Evolutionary conservation across 2,329 filamentous ascomycete genomes (phyloP), one percentile per base, ranked within the genome.

Genomic region (Fusarium sp.): DNA sequence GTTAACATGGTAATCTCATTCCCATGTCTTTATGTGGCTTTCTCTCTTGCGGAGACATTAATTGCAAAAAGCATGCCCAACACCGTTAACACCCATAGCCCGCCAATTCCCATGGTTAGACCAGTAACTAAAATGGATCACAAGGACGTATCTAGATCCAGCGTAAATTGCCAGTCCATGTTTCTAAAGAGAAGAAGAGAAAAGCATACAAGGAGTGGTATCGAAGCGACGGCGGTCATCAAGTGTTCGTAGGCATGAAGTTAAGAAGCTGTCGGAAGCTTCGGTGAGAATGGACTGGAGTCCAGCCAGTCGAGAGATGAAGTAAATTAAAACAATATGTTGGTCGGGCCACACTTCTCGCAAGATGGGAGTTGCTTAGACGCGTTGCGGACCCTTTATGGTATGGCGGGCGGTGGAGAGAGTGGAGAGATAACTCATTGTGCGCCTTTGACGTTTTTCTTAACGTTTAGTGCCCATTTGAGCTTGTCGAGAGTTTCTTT

Each of bases 401-500:
- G 20, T 43, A 50, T 21, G 34, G 32, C n/a, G 30, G 37, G 25
- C 30, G 13, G 32, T 25, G 27, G 28, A 34, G 47, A 46, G 16
- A 34, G 25, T 25, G 27, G 42, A 27, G 20, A 27, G 46, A 20
- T 46, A 46, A 28, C 21, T 51, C 77, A 89, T 77, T 86, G 78
- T 9, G 87, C 86, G 57, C 82, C 86, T 60, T 82, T 83, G 59
- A 90, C 84, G 68, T 87, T 89, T 65, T 87, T 80, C 80, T 92
- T 90, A 54, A 92, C 85, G 55, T 86, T 88, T 69, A 94, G 84
- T 16, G 92, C 90, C 92, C 92, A 94, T 75, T 84, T 88, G 78
- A 94, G 84, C 81, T 93, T 88, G 67, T 89, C 84, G 53, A 92
- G 81, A n/a, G 87, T 86, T 72, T 87, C 83, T 69, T 84, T 83